A percentile compares a stretch with the other conserved stretches of the same genome.
Conservation (phyloP, 768 basidiomycete genomes). For the Tephrocybe rancida region DNA sequence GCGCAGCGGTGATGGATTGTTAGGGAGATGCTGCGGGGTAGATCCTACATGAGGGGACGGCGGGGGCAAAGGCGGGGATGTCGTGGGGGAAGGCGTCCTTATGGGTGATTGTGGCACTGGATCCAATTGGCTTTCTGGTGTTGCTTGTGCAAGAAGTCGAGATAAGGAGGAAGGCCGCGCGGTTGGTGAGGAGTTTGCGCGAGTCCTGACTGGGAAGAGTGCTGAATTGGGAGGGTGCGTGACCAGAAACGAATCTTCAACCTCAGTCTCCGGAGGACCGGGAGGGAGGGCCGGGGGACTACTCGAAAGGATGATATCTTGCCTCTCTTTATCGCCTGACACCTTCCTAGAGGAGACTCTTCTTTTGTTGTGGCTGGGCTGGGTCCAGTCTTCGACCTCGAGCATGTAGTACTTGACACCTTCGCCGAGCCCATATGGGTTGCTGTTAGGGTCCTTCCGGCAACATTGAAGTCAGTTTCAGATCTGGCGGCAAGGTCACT, state of each 20-base stretch:
- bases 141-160: slow-evolving; percentile 76
- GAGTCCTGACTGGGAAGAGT: slow-evolving; percentile 62
- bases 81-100: slow-evolving; percentile 33
- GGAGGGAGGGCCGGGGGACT: slow-evolving; percentile 50
- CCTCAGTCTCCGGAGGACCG: slow-evolving; percentile 69
- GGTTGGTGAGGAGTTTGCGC: slow-evolving; percentile 67
- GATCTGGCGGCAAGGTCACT: background rate
- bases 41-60: slow-evolving; percentile 35
- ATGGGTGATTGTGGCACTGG: slow-evolving; percentile 27
- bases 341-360: slow-evolving; percentile 54
- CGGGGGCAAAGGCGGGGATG: slow-evolving; percentile 37
- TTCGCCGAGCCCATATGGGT: slow-evolving; percentile 87
- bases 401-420: slow-evolving; percentile 94
- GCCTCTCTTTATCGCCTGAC: slow-evolving; percentile 40
- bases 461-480: slow-evolving; percentile 7
- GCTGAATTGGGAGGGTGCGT: slow-evolving; percentile 70
- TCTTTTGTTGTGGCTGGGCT: slow-evolving; percentile 68
- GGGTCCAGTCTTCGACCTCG: slow-evolving; percentile 93
- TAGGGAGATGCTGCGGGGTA: slow-evolving; percentile 35
- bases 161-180: slow-evolving; percentile 82
- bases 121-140: slow-evolving; percentile 37
- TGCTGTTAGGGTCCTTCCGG: slow-evolving; percentile 73
- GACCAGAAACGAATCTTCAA: slow-evolving; percentile 71
- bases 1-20: slow-evolving; percentile 59
- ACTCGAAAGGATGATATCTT: slow-evolving; percentile 33